Percentiles rank a stretch among this genome's conserved stretches.
Conservation (phyloP, 495 filamentous ascomycete genomes). For the Amorphotheca resinae region DNA sequence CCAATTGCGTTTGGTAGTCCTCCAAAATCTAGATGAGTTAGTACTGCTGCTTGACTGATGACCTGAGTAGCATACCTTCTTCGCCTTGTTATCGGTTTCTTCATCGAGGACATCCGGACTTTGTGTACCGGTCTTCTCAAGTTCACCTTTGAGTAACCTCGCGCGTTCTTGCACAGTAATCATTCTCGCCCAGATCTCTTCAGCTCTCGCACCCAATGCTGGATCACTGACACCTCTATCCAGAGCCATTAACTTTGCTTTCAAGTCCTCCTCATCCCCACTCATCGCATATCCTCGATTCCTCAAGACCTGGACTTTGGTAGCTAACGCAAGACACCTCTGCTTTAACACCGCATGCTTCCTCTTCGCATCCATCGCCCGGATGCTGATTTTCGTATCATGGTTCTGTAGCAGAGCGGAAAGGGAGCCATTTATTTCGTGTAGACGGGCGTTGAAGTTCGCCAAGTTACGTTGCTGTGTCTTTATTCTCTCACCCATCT, state of each 20-base stretch:
- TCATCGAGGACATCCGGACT: slow-evolving; percentile 54
- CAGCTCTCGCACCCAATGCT: slow-evolving; percentile 63
- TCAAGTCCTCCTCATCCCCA: slow-evolving; percentile 79
- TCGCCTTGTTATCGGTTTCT: slow-evolving; percentile 64
- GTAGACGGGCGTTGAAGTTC: slow-evolving; percentile 65
- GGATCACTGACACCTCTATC: slow-evolving; percentile 74
- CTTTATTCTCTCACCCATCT: slow-evolving; percentile 62
- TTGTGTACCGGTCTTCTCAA: slow-evolving; percentile 47
- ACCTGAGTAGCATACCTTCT: slow-evolving; percentile 52
- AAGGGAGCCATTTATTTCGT: slow-evolving; percentile 79
- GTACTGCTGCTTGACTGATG: slow-evolving; percentile 8
- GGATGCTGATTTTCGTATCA: slow-evolving; percentile 67
- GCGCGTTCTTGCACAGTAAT: slow-evolving; percentile 72
- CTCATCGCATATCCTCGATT: slow-evolving; percentile 89
- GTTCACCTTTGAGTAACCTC: slow-evolving; percentile 63
- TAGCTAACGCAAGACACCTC: slow-evolving; percentile 71
- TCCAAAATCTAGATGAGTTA: slow-evolving; percentile 58
- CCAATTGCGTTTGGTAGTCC: slow-evolving; percentile 79
- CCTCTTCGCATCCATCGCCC: slow-evolving; percentile 66
- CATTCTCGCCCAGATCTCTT: slow-evolving; percentile 96
- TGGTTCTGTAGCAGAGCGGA: slow-evolving; percentile 69
- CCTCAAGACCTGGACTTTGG: slow-evolving; percentile 81
- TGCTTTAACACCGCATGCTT: slow-evolving; percentile 70
- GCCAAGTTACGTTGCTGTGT: slow-evolving; percentile 62
- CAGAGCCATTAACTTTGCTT: slow-evolving; percentile 66